Evolutionary conservation across 371 early-diverging fungal genomes (phyloP), one percentile per base, ranked within the genome.

Genomic region (Rhizopus microsporus): DNA sequence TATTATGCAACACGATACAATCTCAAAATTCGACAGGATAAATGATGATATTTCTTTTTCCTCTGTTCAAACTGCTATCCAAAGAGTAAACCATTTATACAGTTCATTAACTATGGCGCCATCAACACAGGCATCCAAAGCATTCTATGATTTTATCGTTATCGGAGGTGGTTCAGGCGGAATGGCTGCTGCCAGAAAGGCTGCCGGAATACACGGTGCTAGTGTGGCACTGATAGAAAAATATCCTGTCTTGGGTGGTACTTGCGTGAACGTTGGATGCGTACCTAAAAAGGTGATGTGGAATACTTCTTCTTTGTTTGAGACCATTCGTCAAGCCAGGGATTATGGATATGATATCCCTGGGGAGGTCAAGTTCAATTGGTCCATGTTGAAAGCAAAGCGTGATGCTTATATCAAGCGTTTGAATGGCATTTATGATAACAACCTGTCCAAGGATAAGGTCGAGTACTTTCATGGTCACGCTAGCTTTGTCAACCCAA

Each of bases 221-320:
- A 90, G 85, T 49, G 98, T 96, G 0, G 94, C 89, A 32, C 64
- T 99, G 45, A 76, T 98, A 54, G 99, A 99, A 69, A 82, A 80
- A 34, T 81, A 85, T 62, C 81, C 85, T 23, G 84, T 92, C 12
- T 84, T 93, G 62, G 98, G 96, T 49, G 96, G 96, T 34, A 97
- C 97, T 40, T 97, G 96, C 62, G 97, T 97, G 48, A 97, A 95
- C 62, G 93, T 93, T 16, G 97, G 98, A 33, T 99, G 99, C 65
- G 98, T 99, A 15, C 99, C 99, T 35, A 99, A 99, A 78, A 99
- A 99, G 77, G 90, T 98, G 62, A 94, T 95, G 90, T 98, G 93
- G 90, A 96, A 93, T 75, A 87, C 59, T 76, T 95, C 95, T 33
- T 83, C 87, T 51, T 82, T 96, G 67, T 87, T 88, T 44, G 96